Conservation (phyloP, 108 stramenopile genomes). For the Fragilariopsis cylindrus region DNA sequence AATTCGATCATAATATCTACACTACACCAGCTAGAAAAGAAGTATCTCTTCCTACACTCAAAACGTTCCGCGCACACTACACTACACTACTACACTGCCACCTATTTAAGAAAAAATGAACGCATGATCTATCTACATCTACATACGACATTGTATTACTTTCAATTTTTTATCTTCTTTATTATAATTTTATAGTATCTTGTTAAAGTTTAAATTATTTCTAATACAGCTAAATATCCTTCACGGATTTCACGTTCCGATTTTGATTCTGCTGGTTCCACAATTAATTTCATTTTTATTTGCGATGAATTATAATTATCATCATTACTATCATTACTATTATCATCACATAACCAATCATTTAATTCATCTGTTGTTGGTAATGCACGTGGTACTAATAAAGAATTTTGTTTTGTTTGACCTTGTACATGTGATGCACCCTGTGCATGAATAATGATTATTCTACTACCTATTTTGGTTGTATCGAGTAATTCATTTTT, state of each 20-base stretch:
- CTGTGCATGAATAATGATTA: slow-evolving; percentile 70
- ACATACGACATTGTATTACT: too few species aligned
- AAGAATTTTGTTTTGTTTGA: slow-evolving; percentile 62
- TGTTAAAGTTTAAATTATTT: slow-evolving; percentile 5
- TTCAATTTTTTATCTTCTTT: too few species aligned
- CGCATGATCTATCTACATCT: too few species aligned
- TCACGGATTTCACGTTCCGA: slow-evolving; percentile 22
- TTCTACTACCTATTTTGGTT: slow-evolving; percentile 34
- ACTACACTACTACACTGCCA: too few species aligned
- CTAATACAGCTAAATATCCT: slow-evolving; percentile 36
- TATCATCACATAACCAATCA: slow-evolving; percentile 10
- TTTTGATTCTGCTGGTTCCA: slow-evolving; percentile 23
- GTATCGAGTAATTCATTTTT: slow-evolving; percentile 32
- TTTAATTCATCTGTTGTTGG: slow-evolving; percentile 60
- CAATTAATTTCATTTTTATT: slow-evolving; percentile 15
- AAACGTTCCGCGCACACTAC: too few species aligned
- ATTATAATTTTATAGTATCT: not conserved
- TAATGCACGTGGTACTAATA: slow-evolving; percentile 63
- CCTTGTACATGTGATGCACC: slow-evolving; percentile 63
- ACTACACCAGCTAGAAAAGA: too few species aligned
- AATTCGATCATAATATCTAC: too few species aligned
- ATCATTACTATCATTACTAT: not conserved
- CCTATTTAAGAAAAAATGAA: too few species aligned
- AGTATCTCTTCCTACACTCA: too few species aligned
- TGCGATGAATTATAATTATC: not conserved